These are phyloP conservation scores for Geotrichum europaeum DNA, from an alignment of 1,139 yeast genomes.

Conservation along the genomic window DNA sequence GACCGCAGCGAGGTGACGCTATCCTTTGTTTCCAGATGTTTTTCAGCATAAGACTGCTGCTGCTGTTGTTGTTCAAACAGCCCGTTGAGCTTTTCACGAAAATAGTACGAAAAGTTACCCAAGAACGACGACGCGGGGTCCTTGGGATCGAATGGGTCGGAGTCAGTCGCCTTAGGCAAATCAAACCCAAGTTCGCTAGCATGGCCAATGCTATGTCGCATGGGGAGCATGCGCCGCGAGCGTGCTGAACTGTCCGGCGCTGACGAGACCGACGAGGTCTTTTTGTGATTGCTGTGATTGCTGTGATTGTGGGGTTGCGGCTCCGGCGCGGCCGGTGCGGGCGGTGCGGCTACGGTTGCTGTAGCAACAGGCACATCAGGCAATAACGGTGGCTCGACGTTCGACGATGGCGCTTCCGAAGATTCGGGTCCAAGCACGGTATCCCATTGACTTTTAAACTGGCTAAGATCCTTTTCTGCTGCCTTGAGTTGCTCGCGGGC, in stretches of 20 bases:
- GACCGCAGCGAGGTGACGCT: neutral
- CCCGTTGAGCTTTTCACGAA: constrained; percentile 4
- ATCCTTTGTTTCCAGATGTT: neutral
- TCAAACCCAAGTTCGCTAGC: neutral
- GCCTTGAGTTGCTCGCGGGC: constrained; percentile 31
- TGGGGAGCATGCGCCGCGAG: neutral
- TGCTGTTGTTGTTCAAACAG: constrained; percentile 1
- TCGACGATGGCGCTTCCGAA: neutral
- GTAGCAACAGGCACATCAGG: neutral
- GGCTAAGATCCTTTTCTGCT: constrained; percentile 28
- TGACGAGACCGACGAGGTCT: neutral
- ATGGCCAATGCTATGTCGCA: constrained; percentile 7
- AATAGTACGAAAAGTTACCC: constrained; percentile 4
- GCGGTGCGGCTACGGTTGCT: neutral
- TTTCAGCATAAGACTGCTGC: neutral
- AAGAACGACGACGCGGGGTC: neutral
- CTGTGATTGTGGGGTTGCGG: neutral
- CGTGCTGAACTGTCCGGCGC: neutral
- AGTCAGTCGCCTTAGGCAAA: neutral
- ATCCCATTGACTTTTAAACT: constrained; percentile 26
- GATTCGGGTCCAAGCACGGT: constrained; percentile 20
- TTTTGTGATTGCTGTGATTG: constrained; percentile 1
- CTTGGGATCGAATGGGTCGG: neutral
- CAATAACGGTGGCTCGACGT: neutral
- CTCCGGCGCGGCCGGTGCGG: neutral